Evolutionary conservation across 805 yeast species (phyloP), one percentile per base, ranked within the genome.

Genomic region (Ogataea trehalophila): DNA sequence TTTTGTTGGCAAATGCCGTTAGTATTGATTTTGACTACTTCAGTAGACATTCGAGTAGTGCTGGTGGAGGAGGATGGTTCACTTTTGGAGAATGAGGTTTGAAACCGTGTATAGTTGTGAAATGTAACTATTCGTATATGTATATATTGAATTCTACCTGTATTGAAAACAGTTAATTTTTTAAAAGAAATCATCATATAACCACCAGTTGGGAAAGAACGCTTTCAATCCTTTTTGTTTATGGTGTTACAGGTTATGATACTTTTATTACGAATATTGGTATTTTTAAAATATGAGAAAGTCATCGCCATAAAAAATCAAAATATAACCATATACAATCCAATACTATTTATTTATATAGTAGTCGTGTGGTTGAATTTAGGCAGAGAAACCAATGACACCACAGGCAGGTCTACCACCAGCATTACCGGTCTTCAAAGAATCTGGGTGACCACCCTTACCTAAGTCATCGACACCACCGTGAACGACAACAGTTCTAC

Each of bases 321-420:
- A 36, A 36, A 15, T n/a, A 17, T 5, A 36, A 36, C 13, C n/a
- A 36, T n/a, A 26, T 26, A 26, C 9, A 26, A 26, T n/a, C n/a
- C n/a, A n/a, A n/a, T n/a, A n/a, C n/a, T n/a, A n/a, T n/a, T n/a
- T n/a, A n/a, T n/a, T n/a, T n/a, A n/a, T n/a, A n/a, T n/a, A n/a
- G n/a, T n/a, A 7, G 7, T 33, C 35, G 5, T 17, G 6, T 9
- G 17, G 18, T 22, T 31, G n/a, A 42, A 51, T 43, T 64, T 67
- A 75, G 59, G 77, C 67, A 44, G 88, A 58, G 54, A 84, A 61
- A 56, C 97, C 97, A 75, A 91, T 90, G 65, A 91, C 97, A 76
- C 98, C 98, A 76, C 98, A 91, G 55, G 98, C 98, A 60, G 94
- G 87, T 83, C 98, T 90, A 59, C 85, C 91, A 70, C 98, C 98